Percentiles rank a stretch among this genome's conserved stretches.
Evolutionary conservation across 2,329 filamentous ascomycete species (phyloP).

Genomic region (Lizonia empirigonia): DNA sequence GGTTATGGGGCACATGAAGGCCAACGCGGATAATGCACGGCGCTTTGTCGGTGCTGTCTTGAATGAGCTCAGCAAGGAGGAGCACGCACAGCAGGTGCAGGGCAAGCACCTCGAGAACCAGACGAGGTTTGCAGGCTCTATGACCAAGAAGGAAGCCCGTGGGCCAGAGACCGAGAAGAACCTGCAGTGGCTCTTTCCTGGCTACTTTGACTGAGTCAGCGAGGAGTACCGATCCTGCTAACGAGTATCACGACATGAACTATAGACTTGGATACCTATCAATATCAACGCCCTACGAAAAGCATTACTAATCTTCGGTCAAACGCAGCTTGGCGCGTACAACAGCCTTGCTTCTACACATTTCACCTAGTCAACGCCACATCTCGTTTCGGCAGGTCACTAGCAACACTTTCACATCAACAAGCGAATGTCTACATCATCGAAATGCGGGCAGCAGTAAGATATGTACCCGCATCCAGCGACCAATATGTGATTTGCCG

Average conservation of each 20-base stretch:
- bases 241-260: conserved; percentile 12
- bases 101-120: conserved; percentile 82
- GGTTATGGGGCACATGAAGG: conserved; percentile 96
- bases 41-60: conserved; percentile 84
- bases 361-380: neutral
- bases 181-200: conserved; percentile 86
- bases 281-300: conserved; percentile 2
- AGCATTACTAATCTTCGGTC: conserved; percentile 11
- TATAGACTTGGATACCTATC: conserved; percentile 10
- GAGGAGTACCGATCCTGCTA: neutral
- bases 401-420: conserved; percentile 3
- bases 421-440: conserved; percentile 26
- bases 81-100: conserved; percentile 74
- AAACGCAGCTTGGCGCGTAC: neutral
- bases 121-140: conserved; percentile 77
- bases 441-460: conserved; percentile 18
- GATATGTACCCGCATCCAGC: conserved; percentile 23
- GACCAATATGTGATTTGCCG: conserved; percentile 14
- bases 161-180: conserved; percentile 76
- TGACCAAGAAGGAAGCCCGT: conserved; percentile 79
- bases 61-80: conserved; percentile 79
- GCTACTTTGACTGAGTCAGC: conserved; percentile 63
- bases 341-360: conserved; percentile 4
- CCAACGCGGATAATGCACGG: conserved; percentile 87
- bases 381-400: conserved; percentile 24